Evolutionary conservation across 176 grass and related monocot genomes (phyloP).

Genomic region (Musa troglodytarum): DNA sequence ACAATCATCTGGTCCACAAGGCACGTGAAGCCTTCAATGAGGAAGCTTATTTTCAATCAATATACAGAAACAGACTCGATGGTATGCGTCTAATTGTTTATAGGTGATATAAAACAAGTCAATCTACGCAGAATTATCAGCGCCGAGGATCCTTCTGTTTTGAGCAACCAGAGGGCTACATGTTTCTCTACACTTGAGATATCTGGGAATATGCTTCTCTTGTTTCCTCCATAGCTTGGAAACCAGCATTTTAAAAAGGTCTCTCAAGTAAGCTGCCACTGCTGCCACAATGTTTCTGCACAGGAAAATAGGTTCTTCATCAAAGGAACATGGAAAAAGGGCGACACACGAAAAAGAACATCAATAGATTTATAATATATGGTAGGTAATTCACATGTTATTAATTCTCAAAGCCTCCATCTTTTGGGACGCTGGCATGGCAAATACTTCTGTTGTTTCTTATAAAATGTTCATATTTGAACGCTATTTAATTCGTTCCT

Average conservation of each 20-base stretch:
- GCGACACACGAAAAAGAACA: background rate
- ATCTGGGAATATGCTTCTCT: constrained; percentile 42
- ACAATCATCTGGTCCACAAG: background rate
- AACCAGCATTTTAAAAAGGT: constrained; percentile 65
- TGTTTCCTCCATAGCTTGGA: constrained; percentile 61
- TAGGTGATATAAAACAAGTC: background rate
- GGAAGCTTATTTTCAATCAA: background rate
- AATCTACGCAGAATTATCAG: constrained; percentile 23
- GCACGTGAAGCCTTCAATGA: background rate
- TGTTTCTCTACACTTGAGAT: constrained; percentile 66
- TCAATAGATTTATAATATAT: background rate
- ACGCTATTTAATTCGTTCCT: no score
- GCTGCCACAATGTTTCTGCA: constrained; percentile 88
- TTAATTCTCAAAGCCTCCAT: no score
- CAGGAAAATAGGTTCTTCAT: constrained; percentile 12
- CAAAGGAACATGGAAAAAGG: background rate
- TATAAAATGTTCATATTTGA: no score
- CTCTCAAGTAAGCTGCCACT: constrained; percentile 93
- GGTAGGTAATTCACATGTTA: background rate
- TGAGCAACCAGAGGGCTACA: constrained; percentile 44
- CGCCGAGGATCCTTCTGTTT: constrained; percentile 47
- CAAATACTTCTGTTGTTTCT: no score
- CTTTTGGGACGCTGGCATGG: no score
- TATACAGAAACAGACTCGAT: background rate
- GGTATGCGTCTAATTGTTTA: background rate